A percentile compares a stretch with the other conserved stretches of the same genome.
These are phyloP conservation scores for Puccinia novopanici DNA, from an alignment of 1,284 basidiomycete genomes.

Conservation along the genomic window DNA sequence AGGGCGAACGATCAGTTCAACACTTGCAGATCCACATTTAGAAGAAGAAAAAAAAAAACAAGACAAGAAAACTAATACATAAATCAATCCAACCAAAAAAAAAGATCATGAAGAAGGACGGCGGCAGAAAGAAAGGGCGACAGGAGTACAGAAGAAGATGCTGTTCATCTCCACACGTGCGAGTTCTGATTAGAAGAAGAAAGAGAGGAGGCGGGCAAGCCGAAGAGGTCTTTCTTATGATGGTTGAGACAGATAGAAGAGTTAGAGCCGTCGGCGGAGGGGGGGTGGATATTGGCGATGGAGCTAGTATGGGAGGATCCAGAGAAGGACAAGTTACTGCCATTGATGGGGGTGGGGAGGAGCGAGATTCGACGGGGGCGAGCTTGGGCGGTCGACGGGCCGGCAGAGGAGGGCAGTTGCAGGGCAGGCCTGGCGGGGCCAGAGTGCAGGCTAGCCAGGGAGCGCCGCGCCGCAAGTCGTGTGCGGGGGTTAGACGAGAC, in stretches of 20 bases:
- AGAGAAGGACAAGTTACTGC: conserved; percentile 17
- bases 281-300: background rate
- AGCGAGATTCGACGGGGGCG: conserved; percentile 3
- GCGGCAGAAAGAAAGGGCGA: too few species aligned
- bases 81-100: background rate
- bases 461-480: background rate
- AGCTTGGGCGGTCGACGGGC: background rate
- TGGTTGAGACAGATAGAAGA: background rate
- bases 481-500: background rate
- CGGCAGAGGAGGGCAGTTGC: background rate
- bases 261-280: background rate
- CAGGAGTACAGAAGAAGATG: background rate
- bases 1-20: too few species aligned
- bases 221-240: conserved; percentile 6
- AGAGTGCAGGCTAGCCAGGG: background rate
- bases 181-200: conserved; percentile 1
- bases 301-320: background rate
- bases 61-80: background rate
- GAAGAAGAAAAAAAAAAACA: background rate
- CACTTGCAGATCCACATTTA: too few species aligned
- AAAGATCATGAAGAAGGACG: background rate
- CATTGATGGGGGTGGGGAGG: conserved; percentile 15
- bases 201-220: background rate
- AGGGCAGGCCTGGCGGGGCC: background rate
- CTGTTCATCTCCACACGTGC: background rate